Evolutionary conservation across 2,329 filamentous ascomycete species (phyloP).

Genomic region (Sporothrix variecibatus): DNA sequence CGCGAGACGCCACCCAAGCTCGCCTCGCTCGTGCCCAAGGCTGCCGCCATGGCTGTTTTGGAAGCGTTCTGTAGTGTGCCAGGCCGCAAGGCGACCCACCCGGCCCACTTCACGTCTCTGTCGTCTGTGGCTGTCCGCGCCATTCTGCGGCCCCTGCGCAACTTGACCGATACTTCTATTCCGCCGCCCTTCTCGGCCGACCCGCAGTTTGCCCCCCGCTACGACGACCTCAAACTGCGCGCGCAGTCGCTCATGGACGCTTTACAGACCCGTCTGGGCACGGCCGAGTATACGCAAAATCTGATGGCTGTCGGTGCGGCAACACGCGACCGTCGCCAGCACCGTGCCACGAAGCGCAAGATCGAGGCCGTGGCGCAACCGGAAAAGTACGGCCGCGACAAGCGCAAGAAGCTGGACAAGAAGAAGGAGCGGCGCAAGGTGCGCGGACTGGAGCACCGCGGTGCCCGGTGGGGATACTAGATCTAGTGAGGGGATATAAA

Average conservation of each 20-base stretch:
- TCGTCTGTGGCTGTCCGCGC: constrained; percentile 56
- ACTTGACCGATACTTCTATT: constrained; percentile 79
- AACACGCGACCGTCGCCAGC: constrained; percentile 71
- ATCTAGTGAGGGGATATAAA: constrained; percentile 32
- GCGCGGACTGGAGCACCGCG: constrained; percentile 71
- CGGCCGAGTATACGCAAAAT: constrained; percentile 72
- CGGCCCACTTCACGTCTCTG: constrained; percentile 54
- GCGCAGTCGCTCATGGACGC: constrained; percentile 76
- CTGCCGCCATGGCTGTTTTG: constrained; percentile 72
- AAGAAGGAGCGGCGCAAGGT: constrained; percentile 83
- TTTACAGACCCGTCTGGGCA: constrained; percentile 84
- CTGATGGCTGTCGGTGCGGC: constrained; percentile 72
- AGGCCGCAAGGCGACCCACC: constrained; percentile 48
- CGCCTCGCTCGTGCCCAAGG: constrained; percentile 69
- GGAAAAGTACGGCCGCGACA: constrained; percentile 74
- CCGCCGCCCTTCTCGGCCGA: constrained; percentile 71
- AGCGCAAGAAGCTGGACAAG: constrained; percentile 80
- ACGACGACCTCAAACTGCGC: constrained; percentile 70
- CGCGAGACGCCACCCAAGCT: constrained; percentile 68
- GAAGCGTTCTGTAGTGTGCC: constrained; percentile 59
- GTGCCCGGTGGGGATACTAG: constrained; percentile 69
- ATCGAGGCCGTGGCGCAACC: constrained; percentile 84
- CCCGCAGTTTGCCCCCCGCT: constrained; percentile 65
- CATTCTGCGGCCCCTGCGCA: constrained; percentile 66
- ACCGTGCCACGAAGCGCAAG: constrained; percentile 79